Evolutionary conservation across 495 filamentous ascomycete genomes (phyloP).

Genomic region (Glonium stellatum): DNA sequence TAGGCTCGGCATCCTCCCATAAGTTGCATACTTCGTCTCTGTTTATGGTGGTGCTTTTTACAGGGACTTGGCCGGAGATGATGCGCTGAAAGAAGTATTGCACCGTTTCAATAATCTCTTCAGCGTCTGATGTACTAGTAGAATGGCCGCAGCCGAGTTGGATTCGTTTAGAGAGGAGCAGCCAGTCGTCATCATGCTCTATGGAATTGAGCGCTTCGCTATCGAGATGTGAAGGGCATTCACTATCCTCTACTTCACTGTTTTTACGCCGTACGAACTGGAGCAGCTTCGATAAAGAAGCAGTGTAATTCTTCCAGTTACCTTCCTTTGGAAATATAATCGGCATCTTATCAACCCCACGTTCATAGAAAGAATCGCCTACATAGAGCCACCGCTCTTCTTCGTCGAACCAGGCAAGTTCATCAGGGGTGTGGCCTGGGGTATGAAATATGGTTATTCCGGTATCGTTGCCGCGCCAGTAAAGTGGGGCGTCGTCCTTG

Average conservation of each 20-base stretch:
- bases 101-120: background rate
- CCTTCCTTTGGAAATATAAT: constrained; percentile 37
- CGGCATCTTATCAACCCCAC: constrained; percentile 32
- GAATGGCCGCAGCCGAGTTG: background rate
- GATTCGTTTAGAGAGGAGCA: background rate
- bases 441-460: constrained; percentile 37
- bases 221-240: too few species aligned
- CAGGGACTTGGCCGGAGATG: background rate
- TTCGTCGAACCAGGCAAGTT: constrained; percentile 39
- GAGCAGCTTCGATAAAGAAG: background rate
- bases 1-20: background rate
- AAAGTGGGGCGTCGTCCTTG: background rate
- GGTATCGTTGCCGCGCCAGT: constrained; percentile 7
- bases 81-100: background rate
- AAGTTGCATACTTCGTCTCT: background rate
- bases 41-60: background rate
- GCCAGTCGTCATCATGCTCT: background rate
- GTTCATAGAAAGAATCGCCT: constrained; percentile 41
- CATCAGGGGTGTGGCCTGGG: constrained; percentile 41
- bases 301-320: background rate
- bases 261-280: background rate
- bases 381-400: constrained; percentile 37
- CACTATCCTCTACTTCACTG: background rate
- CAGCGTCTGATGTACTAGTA: background rate
- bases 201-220: background rate